These are phyloP conservation scores for Eucalyptus dawsonii DNA, from an alignment of 345 rosid genomes.

Conservation along the genomic window DNA sequence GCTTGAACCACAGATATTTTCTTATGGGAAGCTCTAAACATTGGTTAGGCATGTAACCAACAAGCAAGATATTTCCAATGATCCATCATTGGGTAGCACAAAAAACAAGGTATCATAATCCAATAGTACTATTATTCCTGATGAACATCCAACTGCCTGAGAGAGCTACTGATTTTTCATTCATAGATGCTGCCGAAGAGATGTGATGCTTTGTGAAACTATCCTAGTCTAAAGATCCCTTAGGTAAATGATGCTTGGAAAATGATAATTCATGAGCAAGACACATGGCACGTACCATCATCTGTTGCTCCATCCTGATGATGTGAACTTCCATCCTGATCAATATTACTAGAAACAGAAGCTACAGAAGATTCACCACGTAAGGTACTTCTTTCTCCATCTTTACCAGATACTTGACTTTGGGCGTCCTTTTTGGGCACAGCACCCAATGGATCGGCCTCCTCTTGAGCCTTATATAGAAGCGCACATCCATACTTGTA, in stretches of 20 bases:
- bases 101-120: neutral
- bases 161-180: neutral
- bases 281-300: conserved; percentile 20
- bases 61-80: neutral
- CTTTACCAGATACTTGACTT: conserved; percentile 23
- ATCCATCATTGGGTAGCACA: neutral
- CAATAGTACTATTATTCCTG: neutral
- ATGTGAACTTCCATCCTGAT: conserved; percentile 36
- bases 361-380: conserved; percentile 41
- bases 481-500: conserved; percentile 77
- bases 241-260: neutral
- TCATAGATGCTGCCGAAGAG: neutral
- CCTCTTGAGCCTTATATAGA: conserved; percentile 81
- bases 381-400: conserved; percentile 21
- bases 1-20: neutral
- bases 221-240: neutral
- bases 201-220: neutral
- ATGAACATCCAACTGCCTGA: neutral
- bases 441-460: conserved; percentile 75
- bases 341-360: conserved; percentile 28
- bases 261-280: neutral
- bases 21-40: neutral
- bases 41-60: neutral
- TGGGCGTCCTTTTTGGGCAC: conserved; percentile 59
- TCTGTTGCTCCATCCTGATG: conserved; percentile 26